Conservation (phyloP, 2,329 filamentous ascomycete species). For the Cryphonectria parasitica region DNA sequence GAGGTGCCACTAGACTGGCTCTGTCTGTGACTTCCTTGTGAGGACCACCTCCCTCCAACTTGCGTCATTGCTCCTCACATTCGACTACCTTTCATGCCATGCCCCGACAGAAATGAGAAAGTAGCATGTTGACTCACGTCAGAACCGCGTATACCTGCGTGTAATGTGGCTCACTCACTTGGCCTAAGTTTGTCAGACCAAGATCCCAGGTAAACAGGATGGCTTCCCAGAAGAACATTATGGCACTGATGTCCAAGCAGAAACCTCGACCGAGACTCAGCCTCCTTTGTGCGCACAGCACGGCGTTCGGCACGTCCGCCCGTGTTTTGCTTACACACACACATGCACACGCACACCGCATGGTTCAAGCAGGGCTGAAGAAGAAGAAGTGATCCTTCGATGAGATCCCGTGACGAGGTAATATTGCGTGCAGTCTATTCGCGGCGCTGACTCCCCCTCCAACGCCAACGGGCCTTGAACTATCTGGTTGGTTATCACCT, state of each 20-base stretch:
- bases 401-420: not conserved
- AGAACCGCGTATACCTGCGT: not conserved
- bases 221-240: not conserved
- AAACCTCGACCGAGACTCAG: not conserved
- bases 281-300: no score
- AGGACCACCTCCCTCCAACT: not conserved
- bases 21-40: not conserved
- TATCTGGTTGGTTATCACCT: not conserved
- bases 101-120: not conserved
- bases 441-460: not conserved
- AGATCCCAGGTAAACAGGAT: not conserved
- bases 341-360: not conserved
- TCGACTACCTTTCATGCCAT: not conserved
- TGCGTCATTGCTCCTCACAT: not conserved
- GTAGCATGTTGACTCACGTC: not conserved
- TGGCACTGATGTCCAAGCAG: not conserved
- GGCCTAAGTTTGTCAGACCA: not conserved
- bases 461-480: not conserved
- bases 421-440: not conserved
- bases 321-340: not conserved
- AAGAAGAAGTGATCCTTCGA: not conserved
- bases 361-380: not conserved
- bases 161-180: not conserved
- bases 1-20: not conserved
- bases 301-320: not conserved